phyloP scores from a whole-genome alignment of 139 green algal species.

The Spirogloea muscicola region DNA sequence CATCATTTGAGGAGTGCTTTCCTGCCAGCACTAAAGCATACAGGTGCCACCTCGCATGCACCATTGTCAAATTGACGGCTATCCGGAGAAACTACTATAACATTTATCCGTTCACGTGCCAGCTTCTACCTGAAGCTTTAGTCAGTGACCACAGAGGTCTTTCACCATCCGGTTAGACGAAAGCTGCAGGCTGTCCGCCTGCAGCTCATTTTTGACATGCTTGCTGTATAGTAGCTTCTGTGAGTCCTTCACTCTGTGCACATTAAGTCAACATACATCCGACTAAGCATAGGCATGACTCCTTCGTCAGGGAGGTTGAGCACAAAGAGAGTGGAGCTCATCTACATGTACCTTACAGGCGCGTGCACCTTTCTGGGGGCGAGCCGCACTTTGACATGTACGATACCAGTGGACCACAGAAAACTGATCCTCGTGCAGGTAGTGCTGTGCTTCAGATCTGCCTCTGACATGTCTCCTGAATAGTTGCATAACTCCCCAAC shows the following conservation, averaged over 20 bases:
- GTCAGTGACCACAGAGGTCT: background rate
- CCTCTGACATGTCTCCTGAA: background rate
- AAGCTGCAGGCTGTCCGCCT: background rate
- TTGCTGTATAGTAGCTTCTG: slow-evolving; percentile 12
- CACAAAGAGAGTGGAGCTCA: slow-evolving; percentile 18
- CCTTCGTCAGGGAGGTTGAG: slow-evolving; percentile 24
- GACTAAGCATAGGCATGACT: background rate
- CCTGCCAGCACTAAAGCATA: slow-evolving; percentile 25
- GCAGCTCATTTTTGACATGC: background rate
- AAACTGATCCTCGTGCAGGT: slow-evolving; percentile 33
- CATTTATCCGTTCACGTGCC: background rate
- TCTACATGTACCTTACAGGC: slow-evolving; percentile 75
- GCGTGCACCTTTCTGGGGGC: slow-evolving; percentile 74
- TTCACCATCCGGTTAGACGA: slow-evolving; percentile 4
- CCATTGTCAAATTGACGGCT: no score
- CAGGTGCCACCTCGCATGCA: slow-evolving; percentile 19
- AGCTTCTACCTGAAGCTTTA: no score
- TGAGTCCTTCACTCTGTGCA: background rate
- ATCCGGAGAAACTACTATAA: no score
- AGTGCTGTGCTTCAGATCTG: background rate
- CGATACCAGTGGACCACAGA: slow-evolving; percentile 84
- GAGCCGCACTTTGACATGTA: slow-evolving; percentile 78
- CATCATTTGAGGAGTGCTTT: slow-evolving; percentile 30
- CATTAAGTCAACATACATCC: background rate
- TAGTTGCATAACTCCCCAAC: background rate